These are phyloP conservation scores for Syzygium jambos DNA, from an alignment of 345 rosid genomes.

Conservation along the genomic window DNA sequence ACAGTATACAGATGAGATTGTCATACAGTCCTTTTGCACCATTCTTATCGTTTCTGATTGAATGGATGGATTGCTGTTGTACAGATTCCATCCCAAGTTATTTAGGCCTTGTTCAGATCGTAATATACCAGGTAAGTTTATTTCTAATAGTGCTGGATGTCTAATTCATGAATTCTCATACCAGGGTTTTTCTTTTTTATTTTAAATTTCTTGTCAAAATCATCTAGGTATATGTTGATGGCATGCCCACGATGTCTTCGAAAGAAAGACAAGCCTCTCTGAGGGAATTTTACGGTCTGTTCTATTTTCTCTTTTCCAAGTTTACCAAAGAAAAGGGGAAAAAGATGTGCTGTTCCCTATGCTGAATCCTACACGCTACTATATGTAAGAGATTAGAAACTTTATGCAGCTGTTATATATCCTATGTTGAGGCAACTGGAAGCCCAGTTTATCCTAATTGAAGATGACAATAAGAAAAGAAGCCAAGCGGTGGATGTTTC, in stretches of 20 bases:
- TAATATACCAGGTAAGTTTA: constrained; percentile 42
- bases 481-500: constrained; percentile 4
- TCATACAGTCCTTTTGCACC: constrained; percentile 59
- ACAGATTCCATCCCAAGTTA: constrained; percentile 45
- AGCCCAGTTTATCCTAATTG: constrained; percentile 22
- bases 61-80: constrained; percentile 67
- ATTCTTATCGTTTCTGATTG: constrained; percentile 38
- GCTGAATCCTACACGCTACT: background rate
- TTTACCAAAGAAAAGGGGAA: background rate
- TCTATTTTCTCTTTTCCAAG: background rate
- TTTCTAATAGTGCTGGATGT: background rate
- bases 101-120: constrained; percentile 51
- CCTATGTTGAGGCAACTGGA: constrained; percentile 57
- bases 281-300: constrained; percentile 57
- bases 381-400: background rate
- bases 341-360: too few species aligned
- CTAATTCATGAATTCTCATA: background rate
- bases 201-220: background rate
- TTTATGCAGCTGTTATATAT: constrained; percentile 45
- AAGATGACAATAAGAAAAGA: constrained; percentile 6
- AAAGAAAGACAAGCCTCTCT: constrained; percentile 52
- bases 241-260: constrained; percentile 41
- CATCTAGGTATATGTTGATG: constrained; percentile 56
- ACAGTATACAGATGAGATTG: constrained; percentile 49
- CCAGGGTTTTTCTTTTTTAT: background rate